Base-by-base conservation (phyloP, 225 moss, liverwort and hornwort genomes). In the Sphagnum tenellum region DNA sequence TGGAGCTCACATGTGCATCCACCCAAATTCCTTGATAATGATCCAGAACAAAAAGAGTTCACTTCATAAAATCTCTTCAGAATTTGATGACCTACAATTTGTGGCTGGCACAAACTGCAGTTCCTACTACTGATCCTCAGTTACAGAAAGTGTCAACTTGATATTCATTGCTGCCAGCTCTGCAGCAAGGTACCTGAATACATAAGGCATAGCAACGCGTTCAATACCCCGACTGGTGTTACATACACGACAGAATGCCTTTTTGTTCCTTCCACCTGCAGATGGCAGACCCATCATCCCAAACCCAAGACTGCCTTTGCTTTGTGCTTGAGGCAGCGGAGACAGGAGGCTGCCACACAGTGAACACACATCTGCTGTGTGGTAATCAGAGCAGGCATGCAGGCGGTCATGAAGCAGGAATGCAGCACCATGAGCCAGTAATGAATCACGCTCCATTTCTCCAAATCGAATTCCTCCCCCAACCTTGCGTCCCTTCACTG, bases 141-240 rank as follows among this genome's bases (percentile, higher is more conserved):
- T 81, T 54, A 85, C 73, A 54, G 84, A 75, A 71, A 96, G 63
- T 5, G 84, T 82, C 66, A 96, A 71, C 64, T 90, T 92, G 56
- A 96, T 96, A 69, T 96, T 96, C 96, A 96, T 96, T 7, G 92
- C 92, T 1, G 92, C 90, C 12, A 96, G 78, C 72, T 96, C 96
- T 62, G 92, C 88, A 64, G 88, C 92, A 51, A 90, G 96, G 64
- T 96, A 96, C 71, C 92, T 83, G 71, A 96, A 96, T 7, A 96
- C 96, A 8, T 85, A 96, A 9, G 90, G 92, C 88, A 96, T 90
- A 66, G 92, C 88, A 50, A 96, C 96, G 3, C 78, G 73, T 67
- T 96, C 92, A 50, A 96, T 85, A 48, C 92, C 87, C 72, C 85
- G 79, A 67, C 87, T 76, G 3, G 74, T 81, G 66, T 86, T 86